Conservation (phyloP, 441 rosid genomes). For the Mallotus repandus region DNA sequence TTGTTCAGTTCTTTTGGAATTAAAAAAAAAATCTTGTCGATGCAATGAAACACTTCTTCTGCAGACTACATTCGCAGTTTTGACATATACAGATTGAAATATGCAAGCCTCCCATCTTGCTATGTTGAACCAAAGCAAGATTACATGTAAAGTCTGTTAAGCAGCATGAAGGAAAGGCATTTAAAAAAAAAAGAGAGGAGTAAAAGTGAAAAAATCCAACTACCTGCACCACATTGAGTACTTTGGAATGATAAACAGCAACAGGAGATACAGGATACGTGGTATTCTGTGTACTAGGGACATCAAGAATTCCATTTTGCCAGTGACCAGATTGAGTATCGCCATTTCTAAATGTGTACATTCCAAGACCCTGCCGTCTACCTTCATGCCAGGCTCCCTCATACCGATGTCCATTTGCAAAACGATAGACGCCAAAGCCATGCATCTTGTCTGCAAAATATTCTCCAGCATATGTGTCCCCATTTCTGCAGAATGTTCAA, state of each 20-base stretch:
- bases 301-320: conserved; percentile 72
- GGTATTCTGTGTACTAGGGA: conserved; percentile 70
- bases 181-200: neutral
- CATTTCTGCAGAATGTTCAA: conserved; percentile 49
- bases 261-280: conserved; percentile 55
- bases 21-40: neutral
- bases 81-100: too few relatives aligned
- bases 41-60: neutral
- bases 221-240: conserved; percentile 84
- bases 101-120: neutral
- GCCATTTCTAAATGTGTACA: conserved; percentile 85
- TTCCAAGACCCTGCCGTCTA: conserved; percentile 83
- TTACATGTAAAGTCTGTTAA: neutral
- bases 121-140: neutral
- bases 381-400: conserved; percentile 96
- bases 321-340: conserved; percentile 94
- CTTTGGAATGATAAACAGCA: conserved; percentile 83
- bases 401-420: conserved; percentile 67
- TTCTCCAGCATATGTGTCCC: conserved; percentile 87
- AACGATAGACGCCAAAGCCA: conserved; percentile 61
- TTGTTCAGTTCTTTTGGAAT: neutral
- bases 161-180: neutral
- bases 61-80: too few relatives aligned
- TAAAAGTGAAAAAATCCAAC: neutral
- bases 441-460: conserved; percentile 83